These are phyloP conservation scores for Chrysanthemum lavandulifolium DNA, from an alignment of 129 eudicot genomes.

Conservation along the genomic window DNA sequence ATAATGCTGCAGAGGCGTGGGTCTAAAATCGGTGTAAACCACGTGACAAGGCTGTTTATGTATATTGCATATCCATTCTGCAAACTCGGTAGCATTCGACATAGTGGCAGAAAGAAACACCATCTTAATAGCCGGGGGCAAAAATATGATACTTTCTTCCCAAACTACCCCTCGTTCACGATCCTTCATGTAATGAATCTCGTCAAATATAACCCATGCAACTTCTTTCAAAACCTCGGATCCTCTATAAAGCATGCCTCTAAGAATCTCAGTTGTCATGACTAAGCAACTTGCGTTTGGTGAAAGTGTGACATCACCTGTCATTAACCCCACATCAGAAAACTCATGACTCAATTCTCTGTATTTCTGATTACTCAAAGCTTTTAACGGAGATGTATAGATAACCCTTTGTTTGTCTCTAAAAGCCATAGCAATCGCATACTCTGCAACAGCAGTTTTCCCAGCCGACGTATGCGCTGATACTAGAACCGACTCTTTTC, in stretches of 20 bases:
- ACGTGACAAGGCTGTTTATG: constrained; percentile 99
- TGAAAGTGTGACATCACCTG: constrained; percentile 89
- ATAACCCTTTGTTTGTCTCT: constrained; percentile 93
- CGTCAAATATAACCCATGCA: constrained; percentile 98
- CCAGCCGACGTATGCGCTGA: constrained; percentile 99
- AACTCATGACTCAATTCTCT: constrained; percentile 93
- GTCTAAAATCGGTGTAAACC: constrained; percentile 94
- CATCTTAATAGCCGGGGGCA: constrained; percentile 95
- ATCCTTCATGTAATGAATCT: constrained; percentile 97
- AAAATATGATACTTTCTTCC: constrained; percentile 96
- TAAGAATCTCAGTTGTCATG: constrained; percentile 93
- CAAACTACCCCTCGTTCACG: constrained; percentile 97
- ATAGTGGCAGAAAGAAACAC: constrained; percentile 94
- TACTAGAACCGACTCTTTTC: constrained; percentile 85
- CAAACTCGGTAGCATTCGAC: constrained; percentile 99
- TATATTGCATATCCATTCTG: constrained; percentile 95
- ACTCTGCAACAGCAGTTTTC: constrained; percentile 98
- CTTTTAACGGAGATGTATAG: constrained; percentile 94
- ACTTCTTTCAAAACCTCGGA: constrained; percentile 97
- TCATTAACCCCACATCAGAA: constrained; percentile 96
- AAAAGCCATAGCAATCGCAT: constrained; percentile 95
- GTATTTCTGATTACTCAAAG: constrained; percentile 92
- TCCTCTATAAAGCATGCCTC: constrained; percentile 97
- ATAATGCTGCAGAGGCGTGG: constrained; percentile 95
- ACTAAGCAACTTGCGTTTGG: constrained; percentile 95